Evolutionary conservation across 495 filamentous ascomycete genomes (phyloP).

Genomic region (Geopyxis carbonaria): DNA sequence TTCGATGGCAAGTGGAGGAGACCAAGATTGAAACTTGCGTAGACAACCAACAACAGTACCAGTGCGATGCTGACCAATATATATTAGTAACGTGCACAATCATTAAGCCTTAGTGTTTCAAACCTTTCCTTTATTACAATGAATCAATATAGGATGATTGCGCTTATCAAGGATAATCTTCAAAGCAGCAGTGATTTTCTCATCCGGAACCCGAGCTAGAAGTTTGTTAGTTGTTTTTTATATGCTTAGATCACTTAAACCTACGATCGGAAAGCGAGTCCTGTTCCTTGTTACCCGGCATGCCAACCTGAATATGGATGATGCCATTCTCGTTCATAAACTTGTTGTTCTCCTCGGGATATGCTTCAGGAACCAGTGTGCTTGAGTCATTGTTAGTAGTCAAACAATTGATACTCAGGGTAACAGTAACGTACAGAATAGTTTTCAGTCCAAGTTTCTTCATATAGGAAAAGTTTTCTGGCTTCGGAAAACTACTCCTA

Average conservation of each 20-base stretch:
- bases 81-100: not conserved
- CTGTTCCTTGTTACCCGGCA: conserved; percentile 59
- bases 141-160: conserved; percentile 62
- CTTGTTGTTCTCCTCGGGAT: conserved; percentile 36
- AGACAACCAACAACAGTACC: conserved; percentile 62
- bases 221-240: conserved; percentile 4
- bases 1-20: conserved; percentile 33
- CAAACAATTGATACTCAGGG: not conserved
- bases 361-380: conserved; percentile 56
- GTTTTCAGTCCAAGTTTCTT: conserved; percentile 49
- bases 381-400: conserved; percentile 26
- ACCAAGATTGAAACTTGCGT: conserved; percentile 47
- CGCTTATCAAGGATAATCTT: conserved; percentile 43
- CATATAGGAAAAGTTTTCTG: conserved; percentile 47
- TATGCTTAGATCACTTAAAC: conserved; percentile 20
- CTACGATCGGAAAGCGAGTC: conserved; percentile 18
- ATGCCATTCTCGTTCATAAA: conserved; percentile 50
- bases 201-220: conserved; percentile 31
- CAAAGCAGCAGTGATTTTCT: conserved; percentile 45
- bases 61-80: conserved; percentile 48
- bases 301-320: conserved; percentile 47
- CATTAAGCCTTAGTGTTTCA: conserved; percentile 8
- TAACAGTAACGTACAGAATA: conserved; percentile 44
- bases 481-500: conserved; percentile 55
- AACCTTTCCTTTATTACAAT: conserved; percentile 81